A percentile compares a stretch with the other conserved stretches of the same genome.
These are phyloP conservation scores for Priceomyces melissophilus DNA, from an alignment of 805 yeast species.

Conservation along the genomic window DNA sequence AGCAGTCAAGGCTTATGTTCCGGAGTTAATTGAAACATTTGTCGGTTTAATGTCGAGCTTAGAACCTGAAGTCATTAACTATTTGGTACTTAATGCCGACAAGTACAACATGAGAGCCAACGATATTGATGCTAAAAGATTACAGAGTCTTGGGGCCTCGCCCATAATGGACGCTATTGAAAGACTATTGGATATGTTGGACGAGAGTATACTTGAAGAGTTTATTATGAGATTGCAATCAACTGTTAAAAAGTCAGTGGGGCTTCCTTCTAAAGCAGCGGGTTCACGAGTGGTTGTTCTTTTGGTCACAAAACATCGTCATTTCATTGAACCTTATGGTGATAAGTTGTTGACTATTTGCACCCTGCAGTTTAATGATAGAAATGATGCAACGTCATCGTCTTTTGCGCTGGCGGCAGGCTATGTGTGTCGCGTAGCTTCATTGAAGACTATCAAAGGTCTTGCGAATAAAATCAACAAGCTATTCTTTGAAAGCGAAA, in stretches of 20 bases:
- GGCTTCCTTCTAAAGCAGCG: conserved; percentile 87
- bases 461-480: conserved; percentile 50
- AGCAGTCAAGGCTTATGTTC: conserved; percentile 63
- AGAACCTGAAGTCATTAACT: conserved; percentile 89
- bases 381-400: conserved; percentile 67
- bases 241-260: conserved; percentile 69
- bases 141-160: conserved; percentile 69
- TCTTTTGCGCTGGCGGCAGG: conserved; percentile 83
- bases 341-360: conserved; percentile 62
- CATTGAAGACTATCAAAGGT: conserved; percentile 47
- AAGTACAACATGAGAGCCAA: conserved; percentile 72
- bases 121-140: conserved; percentile 74
- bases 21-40: conserved; percentile 66
- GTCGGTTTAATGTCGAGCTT: conserved; percentile 73
- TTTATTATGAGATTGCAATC: conserved; percentile 48
- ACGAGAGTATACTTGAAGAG: conserved; percentile 44
- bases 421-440: conserved; percentile 63
- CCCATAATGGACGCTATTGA: conserved; percentile 90
- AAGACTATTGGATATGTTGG: conserved; percentile 56
- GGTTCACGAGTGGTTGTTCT: conserved; percentile 71
- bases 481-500: conserved; percentile 59
- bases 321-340: conserved; percentile 47
- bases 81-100: conserved; percentile 81
- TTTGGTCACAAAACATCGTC: conserved; percentile 54
- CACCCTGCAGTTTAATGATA: conserved; percentile 57